Percentiles rank a stretch among this genome's conserved stretches.
Conservation (phyloP, 129 eudicot species). For the Centella asiatica region DNA sequence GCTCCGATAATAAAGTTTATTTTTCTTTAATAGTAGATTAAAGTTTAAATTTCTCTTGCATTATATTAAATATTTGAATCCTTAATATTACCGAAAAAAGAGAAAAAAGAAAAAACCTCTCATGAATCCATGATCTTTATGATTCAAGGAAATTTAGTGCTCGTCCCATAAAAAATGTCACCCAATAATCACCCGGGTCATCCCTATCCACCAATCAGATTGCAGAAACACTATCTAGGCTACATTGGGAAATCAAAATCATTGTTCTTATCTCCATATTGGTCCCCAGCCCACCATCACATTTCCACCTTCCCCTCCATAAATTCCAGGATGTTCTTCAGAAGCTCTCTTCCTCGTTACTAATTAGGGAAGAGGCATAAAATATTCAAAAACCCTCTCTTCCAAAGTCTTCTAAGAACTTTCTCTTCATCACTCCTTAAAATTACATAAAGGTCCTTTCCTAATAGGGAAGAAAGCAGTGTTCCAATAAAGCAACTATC, state of each 20-base stretch:
- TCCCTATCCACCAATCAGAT: not conserved
- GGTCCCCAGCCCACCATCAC: not conserved
- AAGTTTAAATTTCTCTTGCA: no score
- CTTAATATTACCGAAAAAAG: no score
- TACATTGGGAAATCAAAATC: constrained; percentile 4
- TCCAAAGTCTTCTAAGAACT: constrained; percentile 41
- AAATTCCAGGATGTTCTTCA: constrained; percentile 47
- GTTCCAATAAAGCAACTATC: no score
- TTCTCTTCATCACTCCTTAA: constrained; percentile 17
- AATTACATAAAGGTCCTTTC: no score
- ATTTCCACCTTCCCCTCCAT: not conserved
- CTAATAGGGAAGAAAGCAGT: no score
- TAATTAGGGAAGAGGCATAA: constrained; percentile 20
- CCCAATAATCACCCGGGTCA: not conserved
- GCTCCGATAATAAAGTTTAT: no score
- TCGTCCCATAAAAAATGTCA: not conserved
- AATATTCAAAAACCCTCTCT: not conserved
- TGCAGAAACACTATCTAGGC: not conserved
- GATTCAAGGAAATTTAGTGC: not conserved
- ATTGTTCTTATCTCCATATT: not conserved
- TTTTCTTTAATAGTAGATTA: no score
- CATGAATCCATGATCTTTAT: not conserved
- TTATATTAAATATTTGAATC: no score
- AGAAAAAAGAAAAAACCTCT: no score
- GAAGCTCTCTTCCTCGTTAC: not conserved